These are phyloP conservation scores for Didymella sp. DNA, from an alignment of 2,329 filamentous ascomycete species.

Conservation along the genomic window DNA sequence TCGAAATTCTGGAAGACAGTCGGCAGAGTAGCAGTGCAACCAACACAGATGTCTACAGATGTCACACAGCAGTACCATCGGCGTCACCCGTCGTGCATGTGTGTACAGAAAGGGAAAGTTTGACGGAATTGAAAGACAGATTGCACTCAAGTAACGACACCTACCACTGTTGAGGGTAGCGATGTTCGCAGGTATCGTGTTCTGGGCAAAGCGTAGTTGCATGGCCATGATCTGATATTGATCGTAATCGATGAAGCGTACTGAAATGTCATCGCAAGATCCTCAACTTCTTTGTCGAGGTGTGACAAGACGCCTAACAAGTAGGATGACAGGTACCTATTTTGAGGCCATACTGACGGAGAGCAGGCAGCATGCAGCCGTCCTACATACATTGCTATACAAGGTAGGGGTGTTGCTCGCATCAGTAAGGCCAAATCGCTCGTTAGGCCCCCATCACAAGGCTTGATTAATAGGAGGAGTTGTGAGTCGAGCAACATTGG, in stretches of 20 bases:
- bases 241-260: background rate
- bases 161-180: slow-evolving; percentile 16
- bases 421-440: background rate
- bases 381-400: background rate
- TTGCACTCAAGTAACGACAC: slow-evolving; percentile 17
- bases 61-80: slow-evolving; percentile 25
- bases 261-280: background rate
- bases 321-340: background rate
- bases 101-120: slow-evolving; percentile 9
- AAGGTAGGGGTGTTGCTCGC: background rate
- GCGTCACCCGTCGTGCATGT: slow-evolving; percentile 28
- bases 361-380: background rate
- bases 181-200: slow-evolving; percentile 8
- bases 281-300: background rate
- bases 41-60: slow-evolving; percentile 15
- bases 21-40: background rate
- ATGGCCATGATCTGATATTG: slow-evolving; percentile 17
- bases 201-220: slow-evolving; percentile 31
- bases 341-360: background rate
- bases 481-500: background rate
- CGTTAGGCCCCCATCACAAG: background rate
- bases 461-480: background rate
- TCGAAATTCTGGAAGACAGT: background rate
- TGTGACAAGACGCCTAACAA: slow-evolving; percentile 5
- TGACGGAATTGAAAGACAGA: slow-evolving; percentile 6